Conservation (phyloP, 306 rosid genomes). For the Myrica gale region DNA sequence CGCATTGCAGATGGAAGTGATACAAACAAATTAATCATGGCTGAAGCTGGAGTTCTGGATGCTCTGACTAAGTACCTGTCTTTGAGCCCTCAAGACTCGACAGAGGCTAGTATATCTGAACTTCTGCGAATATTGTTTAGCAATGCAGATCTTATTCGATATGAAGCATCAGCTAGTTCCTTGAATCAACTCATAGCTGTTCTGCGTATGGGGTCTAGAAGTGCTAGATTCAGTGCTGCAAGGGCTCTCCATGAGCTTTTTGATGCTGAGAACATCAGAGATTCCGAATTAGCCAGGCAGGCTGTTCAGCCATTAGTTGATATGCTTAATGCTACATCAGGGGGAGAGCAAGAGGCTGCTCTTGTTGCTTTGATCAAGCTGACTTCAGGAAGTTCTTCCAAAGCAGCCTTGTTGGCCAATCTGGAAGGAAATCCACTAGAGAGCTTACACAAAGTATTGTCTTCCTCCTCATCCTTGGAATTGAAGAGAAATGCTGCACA, state of each 20-base stretch:
- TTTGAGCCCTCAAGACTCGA: conserved; percentile 95
- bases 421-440: conserved; percentile 77
- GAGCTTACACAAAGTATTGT: conserved; percentile 69
- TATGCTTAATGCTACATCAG: conserved; percentile 83
- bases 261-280: conserved; percentile 63
- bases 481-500: conserved; percentile 81
- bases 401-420: conserved; percentile 59
- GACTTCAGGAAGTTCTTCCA: conserved; percentile 71
- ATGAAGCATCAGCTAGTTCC: conserved; percentile 80
- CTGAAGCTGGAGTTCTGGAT: conserved; percentile 94
- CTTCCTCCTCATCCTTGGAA: conserved; percentile 69
- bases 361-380: conserved; percentile 72
- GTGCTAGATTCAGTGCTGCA: conserved; percentile 89
- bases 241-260: conserved; percentile 85
- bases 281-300: conserved; percentile 73
- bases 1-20: conserved; percentile 88
- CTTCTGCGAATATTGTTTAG: conserved; percentile 74
- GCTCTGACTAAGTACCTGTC: conserved; percentile 94
- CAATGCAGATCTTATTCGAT: conserved; percentile 76
- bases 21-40: conserved; percentile 73
- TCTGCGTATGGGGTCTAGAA: conserved; percentile 93
- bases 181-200: conserved; percentile 91
- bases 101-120: conserved; percentile 81
- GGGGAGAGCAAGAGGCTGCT: conserved; percentile 85
- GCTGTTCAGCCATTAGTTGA: conserved; percentile 87